Percentiles rank a stretch among this genome's conserved stretches.
Conservation (phyloP, 768 basidiomycete species). For the Amanita rimosa region DNA sequence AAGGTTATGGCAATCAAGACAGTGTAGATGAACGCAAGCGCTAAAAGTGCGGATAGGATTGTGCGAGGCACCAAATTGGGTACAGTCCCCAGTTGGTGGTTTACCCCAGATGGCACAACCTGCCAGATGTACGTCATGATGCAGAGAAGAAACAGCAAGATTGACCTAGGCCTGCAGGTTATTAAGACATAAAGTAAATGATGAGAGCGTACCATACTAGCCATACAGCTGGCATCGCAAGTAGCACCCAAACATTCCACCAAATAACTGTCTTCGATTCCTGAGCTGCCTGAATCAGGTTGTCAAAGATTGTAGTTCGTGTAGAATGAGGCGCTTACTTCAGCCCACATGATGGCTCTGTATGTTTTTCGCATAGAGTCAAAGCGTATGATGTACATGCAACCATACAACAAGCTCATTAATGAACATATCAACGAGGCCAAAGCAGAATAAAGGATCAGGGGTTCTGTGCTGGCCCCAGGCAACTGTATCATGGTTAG, state of each 20-base stretch:
- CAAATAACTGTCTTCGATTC: conserved; percentile 16
- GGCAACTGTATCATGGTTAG: conserved; percentile 24
- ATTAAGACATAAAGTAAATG: neutral
- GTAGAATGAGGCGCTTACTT: conserved; percentile 21
- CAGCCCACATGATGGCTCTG: conserved; percentile 54
- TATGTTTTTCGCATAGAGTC: conserved; percentile 53
- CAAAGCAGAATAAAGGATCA: conserved; percentile 46
- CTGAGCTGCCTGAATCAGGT: conserved; percentile 36
- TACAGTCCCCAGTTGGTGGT: conserved; percentile 15
- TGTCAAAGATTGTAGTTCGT: neutral
- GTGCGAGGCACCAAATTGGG: conserved; percentile 27
- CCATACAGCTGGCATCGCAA: conserved; percentile 56
- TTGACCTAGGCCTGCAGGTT: conserved; percentile 27
- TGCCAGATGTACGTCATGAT: conserved; percentile 56
- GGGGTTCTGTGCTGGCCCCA: conserved; percentile 34
- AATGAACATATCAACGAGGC: conserved; percentile 47
- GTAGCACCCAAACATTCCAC: conserved; percentile 62
- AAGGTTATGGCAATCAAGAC: conserved; percentile 40
- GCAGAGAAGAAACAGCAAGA: conserved; percentile 42
- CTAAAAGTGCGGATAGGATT: conserved; percentile 33
- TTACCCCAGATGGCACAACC: conserved; percentile 27
- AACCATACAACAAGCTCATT: conserved; percentile 53
- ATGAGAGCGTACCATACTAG: conserved; percentile 37
- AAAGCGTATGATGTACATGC: conserved; percentile 55
- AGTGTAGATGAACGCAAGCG: conserved; percentile 42